Percentiles rank a stretch among this genome's conserved stretches.
phyloP scores from a whole-genome alignment of 495 filamentous ascomycete genomes.

The Xylaria flabelliformis region DNA sequence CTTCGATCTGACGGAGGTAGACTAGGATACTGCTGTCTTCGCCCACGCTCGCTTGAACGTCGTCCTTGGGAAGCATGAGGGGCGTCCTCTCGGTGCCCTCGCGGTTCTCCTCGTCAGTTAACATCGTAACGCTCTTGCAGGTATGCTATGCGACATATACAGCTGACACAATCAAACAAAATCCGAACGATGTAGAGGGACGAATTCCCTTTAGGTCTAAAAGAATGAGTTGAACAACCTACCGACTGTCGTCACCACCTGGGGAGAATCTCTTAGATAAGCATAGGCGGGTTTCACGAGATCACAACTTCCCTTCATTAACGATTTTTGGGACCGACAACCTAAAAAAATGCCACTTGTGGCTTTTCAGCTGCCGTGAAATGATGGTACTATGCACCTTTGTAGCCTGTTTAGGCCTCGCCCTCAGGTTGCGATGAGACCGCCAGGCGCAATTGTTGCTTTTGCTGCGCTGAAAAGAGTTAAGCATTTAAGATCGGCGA shows the following conservation, averaged over 20 bases:
- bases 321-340: neutral
- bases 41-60: neutral
- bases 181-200: neutral
- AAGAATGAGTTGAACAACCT: neutral
- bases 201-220: neutral
- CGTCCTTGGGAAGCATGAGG: neutral
- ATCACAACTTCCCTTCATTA: neutral
- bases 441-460: neutral
- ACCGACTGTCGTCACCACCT: neutral
- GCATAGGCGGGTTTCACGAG: neutral
- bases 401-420: neutral
- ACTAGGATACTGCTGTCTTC: slow-evolving; percentile 35
- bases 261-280: neutral
- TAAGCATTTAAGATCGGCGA: neutral
- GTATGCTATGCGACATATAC: neutral
- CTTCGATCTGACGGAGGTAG: slow-evolving; percentile 53
- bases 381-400: neutral
- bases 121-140: neutral
- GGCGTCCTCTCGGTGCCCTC: neutral
- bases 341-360: slow-evolving; percentile 10
- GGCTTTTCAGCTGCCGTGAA: slow-evolving; percentile 10
- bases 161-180: neutral
- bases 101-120: neutral
- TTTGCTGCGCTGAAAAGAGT: neutral
- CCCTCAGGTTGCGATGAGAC: neutral